Evolutionary conservation across 345 rosid genomes (phyloP).

Genomic region (Populus alba): DNA sequence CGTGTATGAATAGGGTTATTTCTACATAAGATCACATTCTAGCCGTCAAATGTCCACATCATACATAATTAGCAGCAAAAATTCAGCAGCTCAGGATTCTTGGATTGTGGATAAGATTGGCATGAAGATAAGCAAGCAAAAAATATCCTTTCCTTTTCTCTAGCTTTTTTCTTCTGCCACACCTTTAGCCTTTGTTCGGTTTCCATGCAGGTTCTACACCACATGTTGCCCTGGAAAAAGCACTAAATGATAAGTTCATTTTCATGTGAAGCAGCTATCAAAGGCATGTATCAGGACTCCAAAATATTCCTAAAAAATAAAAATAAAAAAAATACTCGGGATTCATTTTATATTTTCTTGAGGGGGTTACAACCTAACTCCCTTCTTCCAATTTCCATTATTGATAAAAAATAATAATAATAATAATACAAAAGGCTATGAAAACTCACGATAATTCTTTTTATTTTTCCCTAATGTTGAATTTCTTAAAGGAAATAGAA

Average conservation of each 20-base stretch:
- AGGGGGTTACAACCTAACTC: too few relatives aligned
- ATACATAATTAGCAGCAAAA: neutral
- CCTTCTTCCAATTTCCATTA: too few relatives aligned
- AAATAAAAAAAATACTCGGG: too few relatives aligned
- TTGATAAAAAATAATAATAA: too few relatives aligned
- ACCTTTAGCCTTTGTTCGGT: neutral
- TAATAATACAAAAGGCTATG: too few relatives aligned
- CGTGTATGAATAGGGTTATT: too few relatives aligned
- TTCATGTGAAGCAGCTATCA: constrained; percentile 6
- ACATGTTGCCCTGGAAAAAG: neutral
- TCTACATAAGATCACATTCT: neutral
- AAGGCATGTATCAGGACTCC: neutral
- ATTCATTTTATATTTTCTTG: too few relatives aligned
- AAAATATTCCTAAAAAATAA: neutral
- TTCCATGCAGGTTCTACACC: neutral
- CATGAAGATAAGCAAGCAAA: constrained; percentile 11
- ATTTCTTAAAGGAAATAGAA: too few relatives aligned
- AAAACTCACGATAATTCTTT: too few relatives aligned
- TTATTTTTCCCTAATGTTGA: too few relatives aligned
- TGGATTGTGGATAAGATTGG: neutral
- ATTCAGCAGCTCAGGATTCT: neutral
- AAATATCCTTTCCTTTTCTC: neutral
- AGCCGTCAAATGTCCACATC: neutral
- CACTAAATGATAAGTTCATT: neutral
- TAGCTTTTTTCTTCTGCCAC: neutral